Conservation (phyloP, 73 alveolate genomes). For the Tetrahymena thermophila region DNA sequence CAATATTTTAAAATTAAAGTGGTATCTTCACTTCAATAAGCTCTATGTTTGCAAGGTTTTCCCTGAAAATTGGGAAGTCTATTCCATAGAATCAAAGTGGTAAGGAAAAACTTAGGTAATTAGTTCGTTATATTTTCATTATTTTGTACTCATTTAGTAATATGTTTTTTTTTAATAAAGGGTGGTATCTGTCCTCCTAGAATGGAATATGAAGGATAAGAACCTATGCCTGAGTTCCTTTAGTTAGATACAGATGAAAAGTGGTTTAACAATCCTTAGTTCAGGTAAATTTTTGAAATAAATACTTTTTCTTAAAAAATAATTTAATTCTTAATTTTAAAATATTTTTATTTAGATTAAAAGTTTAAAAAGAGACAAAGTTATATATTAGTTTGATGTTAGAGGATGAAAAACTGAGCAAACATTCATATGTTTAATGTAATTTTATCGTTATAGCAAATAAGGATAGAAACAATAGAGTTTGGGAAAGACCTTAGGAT, state of each 20-base stretch:
- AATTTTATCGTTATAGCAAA: constrained; percentile 88
- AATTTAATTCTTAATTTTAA: background rate
- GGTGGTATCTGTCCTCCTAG: constrained; percentile 96
- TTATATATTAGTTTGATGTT: constrained; percentile 91
- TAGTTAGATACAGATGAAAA: constrained; percentile 93
- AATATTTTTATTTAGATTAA: constrained; percentile 33
- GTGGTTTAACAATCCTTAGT: constrained; percentile 97
- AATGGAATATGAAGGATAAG: constrained; percentile 70
- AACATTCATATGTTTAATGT: constrained; percentile 84
- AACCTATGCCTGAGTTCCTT: constrained; percentile 56
- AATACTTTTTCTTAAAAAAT: background rate
- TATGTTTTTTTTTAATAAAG: background rate
- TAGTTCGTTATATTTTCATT: background rate
- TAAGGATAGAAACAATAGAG: constrained; percentile 84
- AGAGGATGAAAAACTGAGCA: constrained; percentile 92
- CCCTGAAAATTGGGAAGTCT: constrained; percentile 94
- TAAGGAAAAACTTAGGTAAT: constrained; percentile 68
- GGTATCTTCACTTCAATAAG: constrained; percentile 88
- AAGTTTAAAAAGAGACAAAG: constrained; percentile 88
- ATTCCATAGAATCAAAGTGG: constrained; percentile 93
- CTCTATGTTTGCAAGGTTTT: constrained; percentile 93
- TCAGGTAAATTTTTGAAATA: constrained; percentile 1
- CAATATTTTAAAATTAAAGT: constrained; percentile 38
- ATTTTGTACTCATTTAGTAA: too few species aligned
- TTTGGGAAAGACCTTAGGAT: constrained; percentile 84